Percentiles rank a stretch among this genome's conserved stretches.
phyloP scores from a whole-genome alignment of 371 early-diverging fungal genomes.

The Mucor irregularis region DNA sequence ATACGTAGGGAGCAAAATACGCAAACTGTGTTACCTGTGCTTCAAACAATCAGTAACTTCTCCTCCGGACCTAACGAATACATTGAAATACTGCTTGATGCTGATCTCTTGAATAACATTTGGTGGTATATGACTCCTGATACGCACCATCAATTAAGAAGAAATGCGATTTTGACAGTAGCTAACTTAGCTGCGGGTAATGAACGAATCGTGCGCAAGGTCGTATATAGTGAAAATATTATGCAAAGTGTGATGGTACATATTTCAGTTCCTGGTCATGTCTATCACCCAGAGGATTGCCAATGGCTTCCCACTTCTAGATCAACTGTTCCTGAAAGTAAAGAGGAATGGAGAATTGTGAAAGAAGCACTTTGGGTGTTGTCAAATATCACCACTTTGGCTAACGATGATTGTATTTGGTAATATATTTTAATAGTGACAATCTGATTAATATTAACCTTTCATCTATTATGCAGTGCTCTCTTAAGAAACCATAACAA shows the following conservation, averaged over 20 bases:
- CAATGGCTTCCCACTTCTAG: constrained; percentile 6
- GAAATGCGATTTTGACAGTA: constrained; percentile 44
- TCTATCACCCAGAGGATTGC: background rate
- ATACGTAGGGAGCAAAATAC: constrained; percentile 1
- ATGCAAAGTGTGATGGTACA: constrained; percentile 36
- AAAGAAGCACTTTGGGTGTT: constrained; percentile 46
- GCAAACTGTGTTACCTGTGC: constrained; percentile 3
- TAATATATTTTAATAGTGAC: background rate
- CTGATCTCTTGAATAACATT: constrained; percentile 33
- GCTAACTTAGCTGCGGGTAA: constrained; percentile 48
- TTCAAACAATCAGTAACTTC: constrained; percentile 46
- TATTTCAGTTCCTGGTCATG: constrained; percentile 15
- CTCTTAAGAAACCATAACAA: constrained; percentile 6
- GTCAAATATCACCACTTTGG: constrained; percentile 40
- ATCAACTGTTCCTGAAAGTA: constrained; percentile 4
- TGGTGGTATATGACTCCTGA: constrained; percentile 16
- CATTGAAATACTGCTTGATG: constrained; percentile 36
- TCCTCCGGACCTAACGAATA: constrained; percentile 46
- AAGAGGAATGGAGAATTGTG: constrained; percentile 43
- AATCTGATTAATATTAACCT: background rate
- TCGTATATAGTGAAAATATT: constrained; percentile 34
- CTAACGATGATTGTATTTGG: constrained; percentile 20
- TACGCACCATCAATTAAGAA: constrained; percentile 19
- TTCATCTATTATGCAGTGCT: background rate
- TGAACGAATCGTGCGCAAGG: constrained; percentile 31